These are phyloP conservation scores for Russula foetens DNA, from an alignment of 768 basidiomycete species.

Conservation along the genomic window DNA sequence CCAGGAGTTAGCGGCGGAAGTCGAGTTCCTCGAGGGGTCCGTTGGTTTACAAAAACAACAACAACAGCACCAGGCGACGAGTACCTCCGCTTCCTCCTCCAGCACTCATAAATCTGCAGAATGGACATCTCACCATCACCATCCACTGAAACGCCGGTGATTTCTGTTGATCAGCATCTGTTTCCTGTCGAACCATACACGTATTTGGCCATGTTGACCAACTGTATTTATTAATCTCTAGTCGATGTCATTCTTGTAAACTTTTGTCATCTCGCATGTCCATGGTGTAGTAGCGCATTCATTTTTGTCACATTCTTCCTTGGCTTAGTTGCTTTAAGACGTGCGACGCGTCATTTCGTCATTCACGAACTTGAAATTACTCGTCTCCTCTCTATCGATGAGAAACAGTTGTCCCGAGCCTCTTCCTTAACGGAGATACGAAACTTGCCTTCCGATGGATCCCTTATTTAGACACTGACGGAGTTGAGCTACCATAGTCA, in stretches of 20 bases:
- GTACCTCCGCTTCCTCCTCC: neutral
- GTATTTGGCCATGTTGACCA: conserved; percentile 8
- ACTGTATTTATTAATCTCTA: conserved; percentile 16
- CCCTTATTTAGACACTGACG: neutral
- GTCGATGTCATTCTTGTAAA: conserved; percentile 11
- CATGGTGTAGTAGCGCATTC: conserved; percentile 11
- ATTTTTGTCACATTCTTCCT: conserved; percentile 1
- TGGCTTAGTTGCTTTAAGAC: neutral
- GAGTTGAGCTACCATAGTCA: neutral
- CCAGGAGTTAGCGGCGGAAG: conserved; percentile 52
- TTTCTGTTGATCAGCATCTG: neutral
- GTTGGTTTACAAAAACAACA: conserved; percentile 9
- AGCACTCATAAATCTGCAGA: conserved; percentile 1
- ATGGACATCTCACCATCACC: conserved; percentile 10
- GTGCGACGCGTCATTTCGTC: neutral
- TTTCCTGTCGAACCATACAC: conserved; percentile 1
- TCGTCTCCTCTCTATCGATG: neutral
- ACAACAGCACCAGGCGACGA: conserved; percentile 9
- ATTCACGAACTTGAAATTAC: neutral
- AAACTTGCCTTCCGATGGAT: neutral
- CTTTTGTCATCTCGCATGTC: conserved; percentile 9
- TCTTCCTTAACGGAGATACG: neutral
- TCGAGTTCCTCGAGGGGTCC: conserved; percentile 33
- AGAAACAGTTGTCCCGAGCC: neutral
- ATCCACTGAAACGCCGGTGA: conserved; percentile 14